Conservation (phyloP, 1,284 basidiomycete genomes). For the Paramarasmius palmivorus region DNA sequence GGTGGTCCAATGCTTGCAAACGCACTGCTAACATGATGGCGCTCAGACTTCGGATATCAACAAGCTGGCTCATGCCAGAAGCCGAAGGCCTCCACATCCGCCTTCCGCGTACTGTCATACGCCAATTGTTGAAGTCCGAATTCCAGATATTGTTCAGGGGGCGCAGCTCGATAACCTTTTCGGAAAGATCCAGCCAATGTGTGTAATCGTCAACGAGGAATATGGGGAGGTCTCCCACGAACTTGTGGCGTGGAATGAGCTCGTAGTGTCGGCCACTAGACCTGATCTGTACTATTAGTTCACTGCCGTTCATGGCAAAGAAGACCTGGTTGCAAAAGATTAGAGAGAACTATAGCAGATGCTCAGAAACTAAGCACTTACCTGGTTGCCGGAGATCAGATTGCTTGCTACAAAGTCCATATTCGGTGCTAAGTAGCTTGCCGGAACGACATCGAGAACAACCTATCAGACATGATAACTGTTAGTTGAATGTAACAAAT, state of each 20-base stretch:
- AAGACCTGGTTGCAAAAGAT: constrained; percentile 25
- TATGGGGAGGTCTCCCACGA: constrained; percentile 37
- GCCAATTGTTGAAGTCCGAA: constrained; percentile 23
- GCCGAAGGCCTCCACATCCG: too few species aligned
- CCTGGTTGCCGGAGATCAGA: too few species aligned
- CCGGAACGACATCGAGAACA: too few species aligned
- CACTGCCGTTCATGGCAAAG: constrained; percentile 26
- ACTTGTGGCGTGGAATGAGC: constrained; percentile 34
- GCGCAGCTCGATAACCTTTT: constrained; percentile 35
- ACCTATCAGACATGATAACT: too few species aligned
- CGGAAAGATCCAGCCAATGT: constrained; percentile 40
- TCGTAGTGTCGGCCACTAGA: constrained; percentile 22
- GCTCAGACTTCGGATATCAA: constrained; percentile 27
- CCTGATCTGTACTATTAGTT: constrained; percentile 32
- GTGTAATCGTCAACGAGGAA: constrained; percentile 30
- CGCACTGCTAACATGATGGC: constrained; percentile 30
- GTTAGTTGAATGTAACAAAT: too few species aligned
- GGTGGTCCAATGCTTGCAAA: constrained; percentile 31
- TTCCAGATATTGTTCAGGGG: constrained; percentile 22
- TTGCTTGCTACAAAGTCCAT: too few species aligned
- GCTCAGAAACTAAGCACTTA: not conserved
- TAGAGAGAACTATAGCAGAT: not conserved
- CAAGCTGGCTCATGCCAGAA: constrained; percentile 4
- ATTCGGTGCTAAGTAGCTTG: too few species aligned
- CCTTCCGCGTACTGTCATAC: constrained; percentile 17